Evolutionary conservation across 2,329 filamentous ascomycete species (phyloP), one percentile per base, ranked within the genome.

Genomic region (Penicillium sp.): DNA sequence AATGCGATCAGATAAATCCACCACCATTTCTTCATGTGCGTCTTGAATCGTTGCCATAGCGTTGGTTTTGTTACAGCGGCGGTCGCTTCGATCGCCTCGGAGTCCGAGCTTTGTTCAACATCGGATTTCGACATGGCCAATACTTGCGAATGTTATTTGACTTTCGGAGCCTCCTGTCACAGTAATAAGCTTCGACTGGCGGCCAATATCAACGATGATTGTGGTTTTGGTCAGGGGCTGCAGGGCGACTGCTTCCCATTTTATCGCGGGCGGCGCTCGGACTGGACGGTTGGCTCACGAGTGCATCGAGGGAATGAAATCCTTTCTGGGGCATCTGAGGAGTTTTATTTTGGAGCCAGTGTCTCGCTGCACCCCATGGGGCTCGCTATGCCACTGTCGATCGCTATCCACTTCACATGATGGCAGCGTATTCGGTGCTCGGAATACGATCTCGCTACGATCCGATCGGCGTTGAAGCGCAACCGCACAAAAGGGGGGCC

Each of bases 11-110:
- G 27, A 47, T 66, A 66, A 2, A 55, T 33, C 63, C 63, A 66
- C 62, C 64, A 66, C 58, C 62, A 60, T 34, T 49, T 61, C 42
- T 61, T 64, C 59, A 66, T 59, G 21, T 66, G 62, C 10, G 46
- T 5, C 41, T 56, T 60, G 39, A 58, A 66, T 36, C 61, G 54
- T 30, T 58, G 52, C 49, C 56, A 59, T n/a, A 55, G 21, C 12
- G 57, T 57, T 6, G 58, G 52, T 24, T 58, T 32, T 15, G 39
- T 32, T 13, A 29, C 34, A 12, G 40, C 53, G 21, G 51, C 17
- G 9, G 23, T 21, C 9, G 29, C 18, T n/a, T 27, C 49, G 4
- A 51, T 46, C 3, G n/a, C 39, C 18, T 55, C 52, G 2, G 53
- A 48, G 18, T 51, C 56, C 29, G 56, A 59, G 39, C 39, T 54